Evolutionary conservation across 2,329 filamentous ascomycete genomes (phyloP), one percentile per base, ranked within the genome.

Genomic region (Hortaea werneckii): DNA sequence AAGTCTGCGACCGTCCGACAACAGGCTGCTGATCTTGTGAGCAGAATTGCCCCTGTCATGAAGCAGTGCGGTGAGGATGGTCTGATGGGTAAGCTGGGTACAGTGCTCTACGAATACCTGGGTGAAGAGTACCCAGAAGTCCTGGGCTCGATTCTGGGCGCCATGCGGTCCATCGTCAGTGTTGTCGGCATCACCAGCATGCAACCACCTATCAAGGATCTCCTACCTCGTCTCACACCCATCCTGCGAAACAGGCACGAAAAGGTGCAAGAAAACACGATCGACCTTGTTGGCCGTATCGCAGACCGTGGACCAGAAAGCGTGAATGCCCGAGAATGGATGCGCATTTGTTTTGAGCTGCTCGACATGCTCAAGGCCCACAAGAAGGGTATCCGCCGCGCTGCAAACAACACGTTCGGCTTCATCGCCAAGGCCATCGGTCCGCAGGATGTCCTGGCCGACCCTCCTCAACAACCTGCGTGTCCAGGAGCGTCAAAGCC

Each of bases 371-470:
- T 98, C 60, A 98, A 98, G 70, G 92, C 92, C 5, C 92, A 98
- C 75, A 98, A 98, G 72, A 98, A 98, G 76, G 94, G 92, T 54
- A 98, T 98, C 57, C 85, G 92, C 54, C 84, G 92, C 66, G 92
- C 92, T 20, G 94, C 92, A 58, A 98, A 98, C 78, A 98, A 98
- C 73, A 98, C 92, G 0, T 98, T 98, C 60, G 92, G 92, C 65
- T 98, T 95, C 76, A 98, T 98, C 60, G 92, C 92, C 64, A 98
- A 98, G 70, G 92, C 92, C 49, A 98, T 98, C 59, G 92, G 92
- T 55, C 92, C 92, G 9, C 90, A 96, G 67, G 92, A 98, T 71
- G 92, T 98, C 27, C 74, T 98, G 47, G 89, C 92, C 92, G 4
- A 96, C 92, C 0, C 75, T 98, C 11, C 79, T 98, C 52, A 95